Evolutionary conservation across 495 filamentous ascomycete genomes (phyloP), one percentile per base, ranked within the genome.

Genomic region (Staphylotrichum tortipilum): DNA sequence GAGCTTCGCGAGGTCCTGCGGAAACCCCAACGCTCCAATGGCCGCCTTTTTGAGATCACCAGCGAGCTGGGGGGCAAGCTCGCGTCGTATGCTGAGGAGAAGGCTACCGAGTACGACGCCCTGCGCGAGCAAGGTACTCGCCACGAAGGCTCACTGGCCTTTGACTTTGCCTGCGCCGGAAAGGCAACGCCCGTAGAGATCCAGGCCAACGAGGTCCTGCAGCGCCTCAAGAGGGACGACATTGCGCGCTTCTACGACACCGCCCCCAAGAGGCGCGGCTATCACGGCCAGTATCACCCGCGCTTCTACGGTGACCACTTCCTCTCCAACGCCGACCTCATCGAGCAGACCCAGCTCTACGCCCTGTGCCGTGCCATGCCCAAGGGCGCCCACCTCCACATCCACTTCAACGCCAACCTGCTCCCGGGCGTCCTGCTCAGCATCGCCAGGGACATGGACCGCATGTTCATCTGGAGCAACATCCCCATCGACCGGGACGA

Each of bases 401-500:
- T 78, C 28, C 76, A 79, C 53, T 79, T 78, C 61, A 79, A 79
- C 58, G 70, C 76, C 36, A 75, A 73, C 34, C 67, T 79, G 3
- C 62, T 68, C 3, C 72, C 74, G 24, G 44, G 58, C 6, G 69
- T 78, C 21, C 62, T 79, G 24, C 65, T 79, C 37, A 60, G 66
- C 42, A 71, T 75, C 53, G 76, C 75, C 33, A 69, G 71, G 58
- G 57, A 64, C 24, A 73, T 74, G 67, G 41, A 53, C 2, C 65
- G 66, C 51, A 79, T 79, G 76, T 79, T 70, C 44, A 76, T 78
- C 39, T 65, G 64, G 49, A 76, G 73, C 59, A 64, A 71, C 49
- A 52, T 68, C 37, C 67, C 65, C 15, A 48, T 70, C 45, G 52
- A 47, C 6, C 23, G 17, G 2, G 35, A 44, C 11, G 35, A 43